Conservation (phyloP, 2,329 filamentous ascomycete species). For the Fusarium secorum region DNA sequence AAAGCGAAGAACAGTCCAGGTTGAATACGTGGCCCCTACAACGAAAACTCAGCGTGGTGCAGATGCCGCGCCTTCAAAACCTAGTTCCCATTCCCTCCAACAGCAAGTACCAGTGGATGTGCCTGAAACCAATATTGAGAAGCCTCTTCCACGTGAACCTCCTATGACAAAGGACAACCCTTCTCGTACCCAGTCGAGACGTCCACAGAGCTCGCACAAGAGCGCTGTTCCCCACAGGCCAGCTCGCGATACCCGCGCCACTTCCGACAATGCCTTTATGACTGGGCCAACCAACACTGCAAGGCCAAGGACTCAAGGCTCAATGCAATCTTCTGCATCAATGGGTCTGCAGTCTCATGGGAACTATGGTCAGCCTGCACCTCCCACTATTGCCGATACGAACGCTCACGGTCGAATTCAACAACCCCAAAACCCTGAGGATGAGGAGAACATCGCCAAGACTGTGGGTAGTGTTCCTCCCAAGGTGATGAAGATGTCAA, state of each 20-base stretch:
- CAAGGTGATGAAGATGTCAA: conserved; percentile 66
- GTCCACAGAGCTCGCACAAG: conserved; percentile 59
- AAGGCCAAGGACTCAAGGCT: conserved; percentile 83
- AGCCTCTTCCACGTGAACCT: conserved; percentile 67
- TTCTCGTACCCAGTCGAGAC: conserved; percentile 49
- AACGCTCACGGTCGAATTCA: conserved; percentile 91
- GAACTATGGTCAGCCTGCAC: conserved; percentile 83
- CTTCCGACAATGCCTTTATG: conserved; percentile 54
- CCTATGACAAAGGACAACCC: conserved; percentile 56
- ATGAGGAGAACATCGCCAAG: conserved; percentile 72
- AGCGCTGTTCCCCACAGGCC: conserved; percentile 38
- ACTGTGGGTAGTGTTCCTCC: conserved; percentile 66
- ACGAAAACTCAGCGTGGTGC: conserved; percentile 81
- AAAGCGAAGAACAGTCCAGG: conserved; percentile 93
- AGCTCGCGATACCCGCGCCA: conserved; percentile 49
- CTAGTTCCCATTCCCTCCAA: conserved; percentile 42
- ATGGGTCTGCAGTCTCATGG: conserved; percentile 71
- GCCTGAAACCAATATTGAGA: conserved; percentile 55
- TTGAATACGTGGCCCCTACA: conserved; percentile 94
- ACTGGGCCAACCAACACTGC: conserved; percentile 53
- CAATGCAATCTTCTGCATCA: conserved; percentile 73
- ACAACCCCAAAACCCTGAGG: conserved; percentile 69
- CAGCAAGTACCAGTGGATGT: conserved; percentile 56
- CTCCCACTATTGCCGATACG: conserved; percentile 85
- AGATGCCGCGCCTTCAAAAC: conserved; percentile 40